Evolutionary conservation across 1,284 basidiomycete species (phyloP).

Genomic region (Trichosporon ovoides): DNA sequence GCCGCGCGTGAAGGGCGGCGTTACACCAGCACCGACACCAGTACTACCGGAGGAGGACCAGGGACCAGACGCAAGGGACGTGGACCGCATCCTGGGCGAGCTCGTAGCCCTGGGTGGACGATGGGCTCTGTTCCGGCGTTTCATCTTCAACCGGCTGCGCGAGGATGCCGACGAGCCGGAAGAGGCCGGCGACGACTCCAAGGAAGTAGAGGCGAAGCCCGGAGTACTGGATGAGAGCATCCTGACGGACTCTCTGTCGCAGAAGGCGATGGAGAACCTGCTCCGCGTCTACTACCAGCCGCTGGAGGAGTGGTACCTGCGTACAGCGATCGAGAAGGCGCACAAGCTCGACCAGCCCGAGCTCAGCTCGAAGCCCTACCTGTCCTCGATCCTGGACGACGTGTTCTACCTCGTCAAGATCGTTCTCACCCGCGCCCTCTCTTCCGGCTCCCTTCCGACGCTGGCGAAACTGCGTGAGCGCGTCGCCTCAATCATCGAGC

Average conservation of each 20-base stretch:
- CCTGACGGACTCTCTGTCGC: slow-evolving; percentile 21
- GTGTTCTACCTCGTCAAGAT: slow-evolving; percentile 89
- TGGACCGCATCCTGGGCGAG: slow-evolving; percentile 83
- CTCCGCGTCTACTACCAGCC: slow-evolving; percentile 74
- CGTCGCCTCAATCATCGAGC: slow-evolving; percentile 68
- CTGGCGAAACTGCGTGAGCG: slow-evolving; percentile 60
- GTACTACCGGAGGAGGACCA: slow-evolving; percentile 54
- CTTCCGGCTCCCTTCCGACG: slow-evolving; percentile 61
- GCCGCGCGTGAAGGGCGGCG: slow-evolving; percentile 33
- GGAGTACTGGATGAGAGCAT: background rate
- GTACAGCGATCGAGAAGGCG: slow-evolving; percentile 76
- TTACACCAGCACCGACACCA: slow-evolving; percentile 34
- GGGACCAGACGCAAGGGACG: slow-evolving; percentile 73
- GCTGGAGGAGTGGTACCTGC: slow-evolving; percentile 85
- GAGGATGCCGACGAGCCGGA: background rate
- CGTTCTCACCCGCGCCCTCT: slow-evolving; percentile 67
- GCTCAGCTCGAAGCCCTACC: slow-evolving; percentile 56
- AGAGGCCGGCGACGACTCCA: background rate
- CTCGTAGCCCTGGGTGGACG: slow-evolving; percentile 80
- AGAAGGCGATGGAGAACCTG: slow-evolving; percentile 62
- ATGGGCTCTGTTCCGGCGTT: slow-evolving; percentile 87
- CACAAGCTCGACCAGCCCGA: slow-evolving; percentile 62
- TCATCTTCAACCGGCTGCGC: slow-evolving; percentile 61
- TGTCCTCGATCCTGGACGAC: slow-evolving; percentile 71
- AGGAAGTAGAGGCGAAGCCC: background rate